Base-by-base conservation (phyloP, 2,329 filamentous ascomycete species). In the Colletotrichum endophyticum region DNA sequence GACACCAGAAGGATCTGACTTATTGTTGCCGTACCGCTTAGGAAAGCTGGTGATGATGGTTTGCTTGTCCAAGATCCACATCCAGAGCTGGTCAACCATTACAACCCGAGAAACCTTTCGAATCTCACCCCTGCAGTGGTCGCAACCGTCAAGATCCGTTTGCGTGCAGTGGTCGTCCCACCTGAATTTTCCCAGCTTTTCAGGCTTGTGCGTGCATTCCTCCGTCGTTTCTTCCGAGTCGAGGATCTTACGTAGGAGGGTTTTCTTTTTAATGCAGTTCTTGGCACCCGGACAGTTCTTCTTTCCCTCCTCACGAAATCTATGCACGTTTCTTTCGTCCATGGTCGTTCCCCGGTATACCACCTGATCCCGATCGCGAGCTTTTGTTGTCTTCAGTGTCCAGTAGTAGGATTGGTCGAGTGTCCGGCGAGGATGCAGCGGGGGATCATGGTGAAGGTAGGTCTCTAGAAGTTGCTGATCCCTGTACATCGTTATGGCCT, bases 401-500 rank as follows among this genome's bases (percentile, higher is more conserved):
- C 84, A 85, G 57, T 85, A 86, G 73, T 87, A 88, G 0, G 84
- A 85, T 74, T 89, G 88, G 62, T 89, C 88, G 1, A 89, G 80
- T 0, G 88, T 89, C 1, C 88, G 80, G 1, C 88, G 83, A 0
- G 86, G 84, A 73, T 90, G 88, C 1, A 85, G 79, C 8, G 84
- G 86, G 0, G 85, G 81, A 2, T 85, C 77, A 1, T 70, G 19
- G 16, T 83, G 79, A 1, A 88, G 79, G 34, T 84, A 86, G 5
- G 80, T 77, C 13, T 82, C 73, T 3, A 86, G 79, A 8, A 87
- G 70, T 49, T 77, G 78, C 70, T 84, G 82, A 64, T 87, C 85
- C 1, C 80, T 78, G 30, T 84, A 83, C 5, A 81, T 83, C 0
- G 81, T 73, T 78, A 88, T 86, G 0, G 82, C 83, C 67, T 87